Evolutionary conservation across 805 yeast species (phyloP).

Genomic region (Scheffersomyces amazonensis): DNA sequence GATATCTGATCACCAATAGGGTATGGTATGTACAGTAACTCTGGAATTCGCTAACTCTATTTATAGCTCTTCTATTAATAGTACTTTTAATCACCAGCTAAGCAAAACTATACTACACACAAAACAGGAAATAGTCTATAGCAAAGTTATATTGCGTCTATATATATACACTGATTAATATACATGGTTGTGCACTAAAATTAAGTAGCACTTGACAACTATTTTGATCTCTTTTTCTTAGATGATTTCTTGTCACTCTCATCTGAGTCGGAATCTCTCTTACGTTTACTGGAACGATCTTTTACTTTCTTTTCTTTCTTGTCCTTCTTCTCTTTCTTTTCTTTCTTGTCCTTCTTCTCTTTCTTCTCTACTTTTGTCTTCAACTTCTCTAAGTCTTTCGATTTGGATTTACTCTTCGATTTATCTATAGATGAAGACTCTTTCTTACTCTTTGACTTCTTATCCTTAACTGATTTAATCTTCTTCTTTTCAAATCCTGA

Average conservation of each 20-base stretch:
- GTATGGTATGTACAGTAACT: too few relatives aligned
- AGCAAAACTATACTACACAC: too few relatives aligned
- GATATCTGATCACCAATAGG: too few relatives aligned
- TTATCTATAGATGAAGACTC: slow-evolving; percentile 15
- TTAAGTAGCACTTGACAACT: too few relatives aligned
- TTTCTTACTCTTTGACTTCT: slow-evolving; percentile 19
- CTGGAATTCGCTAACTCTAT: too few relatives aligned
- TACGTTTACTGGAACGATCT: slow-evolving; percentile 3
- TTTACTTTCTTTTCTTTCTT: slow-evolving; percentile 5
- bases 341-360: slow-evolving; percentile 15
- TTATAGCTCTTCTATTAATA: too few relatives aligned
- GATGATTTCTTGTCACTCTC: slow-evolving; percentile 2
- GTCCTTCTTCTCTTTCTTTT: slow-evolving; percentile 11
- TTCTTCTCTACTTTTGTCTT: slow-evolving; percentile 16
- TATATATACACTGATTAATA: too few relatives aligned
- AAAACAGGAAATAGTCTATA: too few relatives aligned
- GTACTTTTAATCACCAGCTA: too few relatives aligned
- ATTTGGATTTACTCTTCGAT: slow-evolving; percentile 20
- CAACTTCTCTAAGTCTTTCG: slow-evolving; percentile 18
- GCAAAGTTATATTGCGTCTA: too few relatives aligned
- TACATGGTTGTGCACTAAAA: too few relatives aligned
- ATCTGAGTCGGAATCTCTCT: neutral
- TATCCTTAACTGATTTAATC: slow-evolving; percentile 15
- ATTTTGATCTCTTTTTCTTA: slow-evolving; percentile 7
- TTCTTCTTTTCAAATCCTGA: slow-evolving; percentile 19